These are phyloP conservation scores for Citrus unshiu DNA, from an alignment of 345 rosid genomes.

Conservation along the genomic window DNA sequence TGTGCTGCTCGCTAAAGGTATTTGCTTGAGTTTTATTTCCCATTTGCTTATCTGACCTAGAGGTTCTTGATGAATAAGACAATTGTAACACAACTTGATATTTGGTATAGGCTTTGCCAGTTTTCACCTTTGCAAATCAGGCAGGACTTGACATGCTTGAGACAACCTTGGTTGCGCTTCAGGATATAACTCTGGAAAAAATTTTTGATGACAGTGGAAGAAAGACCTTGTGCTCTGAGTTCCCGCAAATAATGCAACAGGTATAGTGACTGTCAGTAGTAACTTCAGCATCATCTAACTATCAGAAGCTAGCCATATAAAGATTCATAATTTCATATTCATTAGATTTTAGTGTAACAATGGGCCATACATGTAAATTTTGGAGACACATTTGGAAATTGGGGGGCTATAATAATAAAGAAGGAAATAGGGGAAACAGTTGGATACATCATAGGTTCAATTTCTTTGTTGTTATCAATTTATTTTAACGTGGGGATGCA, in stretches of 20 bases:
- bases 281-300: background rate
- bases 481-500: background rate
- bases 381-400: background rate
- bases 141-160: conserved; percentile 99
- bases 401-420: background rate
- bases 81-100: background rate
- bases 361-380: background rate
- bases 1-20: conserved; percentile 93
- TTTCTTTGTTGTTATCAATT: too few species aligned
- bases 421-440: background rate
- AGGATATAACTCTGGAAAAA: conserved; percentile 75
- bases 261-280: conserved; percentile 21
- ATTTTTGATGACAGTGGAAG: conserved; percentile 67
- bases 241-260: conserved; percentile 87
- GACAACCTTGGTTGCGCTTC: conserved; percentile 81
- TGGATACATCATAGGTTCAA: too few species aligned
- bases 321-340: background rate
- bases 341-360: too few species aligned
- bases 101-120: conserved; percentile 53
- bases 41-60: background rate
- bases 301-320: background rate
- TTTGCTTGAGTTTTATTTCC: background rate
- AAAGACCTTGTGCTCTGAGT: conserved; percentile 67
- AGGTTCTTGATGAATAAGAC: background rate
- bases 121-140: conserved; percentile 85